Conservation (phyloP, 176 grass and related monocot genomes). For the Carex parvula region DNA sequence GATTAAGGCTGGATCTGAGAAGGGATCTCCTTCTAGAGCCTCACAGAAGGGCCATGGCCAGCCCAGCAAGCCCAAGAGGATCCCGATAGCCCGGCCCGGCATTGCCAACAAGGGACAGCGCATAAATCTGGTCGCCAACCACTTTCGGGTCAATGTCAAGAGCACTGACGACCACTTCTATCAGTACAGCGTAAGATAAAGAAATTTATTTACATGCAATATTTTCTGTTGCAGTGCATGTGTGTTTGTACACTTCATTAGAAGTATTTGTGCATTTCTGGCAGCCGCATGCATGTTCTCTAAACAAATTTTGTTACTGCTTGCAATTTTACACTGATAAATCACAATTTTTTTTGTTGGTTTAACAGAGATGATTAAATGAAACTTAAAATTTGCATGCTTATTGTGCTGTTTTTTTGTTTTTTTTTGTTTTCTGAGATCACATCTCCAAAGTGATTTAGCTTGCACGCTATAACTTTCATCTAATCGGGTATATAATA, state of each 20-base stretch:
- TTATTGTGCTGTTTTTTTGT: background rate
- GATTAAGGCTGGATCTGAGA: slow-evolving; percentile 26
- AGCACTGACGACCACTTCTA: slow-evolving; percentile 45
- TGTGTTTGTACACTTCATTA: too few relatives aligned
- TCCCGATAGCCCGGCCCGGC: slow-evolving; percentile 38
- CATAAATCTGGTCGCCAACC: slow-evolving; percentile 49
- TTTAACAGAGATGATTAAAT: background rate
- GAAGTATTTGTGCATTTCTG: too few relatives aligned
- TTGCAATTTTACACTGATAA: too few relatives aligned
- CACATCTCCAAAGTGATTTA: too few relatives aligned
- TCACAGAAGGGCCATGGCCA: background rate
- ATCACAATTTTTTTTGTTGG: too few relatives aligned
- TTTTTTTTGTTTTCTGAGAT: background rate
- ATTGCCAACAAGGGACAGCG: slow-evolving; percentile 39
- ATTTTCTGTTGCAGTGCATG: too few relatives aligned
- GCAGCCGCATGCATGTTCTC: too few relatives aligned
- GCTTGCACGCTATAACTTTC: background rate
- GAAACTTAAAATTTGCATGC: background rate
- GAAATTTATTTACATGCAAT: too few relatives aligned
- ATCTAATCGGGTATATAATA: background rate
- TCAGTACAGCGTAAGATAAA: slow-evolving; percentile 53
- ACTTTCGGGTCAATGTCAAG: slow-evolving; percentile 59
- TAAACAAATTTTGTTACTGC: too few relatives aligned
- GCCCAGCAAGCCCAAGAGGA: slow-evolving; percentile 44
- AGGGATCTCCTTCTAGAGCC: slow-evolving; percentile 4